Base-by-base conservation (phyloP, 495 filamentous ascomycete species). In the Recurvomyces mirabilis region DNA sequence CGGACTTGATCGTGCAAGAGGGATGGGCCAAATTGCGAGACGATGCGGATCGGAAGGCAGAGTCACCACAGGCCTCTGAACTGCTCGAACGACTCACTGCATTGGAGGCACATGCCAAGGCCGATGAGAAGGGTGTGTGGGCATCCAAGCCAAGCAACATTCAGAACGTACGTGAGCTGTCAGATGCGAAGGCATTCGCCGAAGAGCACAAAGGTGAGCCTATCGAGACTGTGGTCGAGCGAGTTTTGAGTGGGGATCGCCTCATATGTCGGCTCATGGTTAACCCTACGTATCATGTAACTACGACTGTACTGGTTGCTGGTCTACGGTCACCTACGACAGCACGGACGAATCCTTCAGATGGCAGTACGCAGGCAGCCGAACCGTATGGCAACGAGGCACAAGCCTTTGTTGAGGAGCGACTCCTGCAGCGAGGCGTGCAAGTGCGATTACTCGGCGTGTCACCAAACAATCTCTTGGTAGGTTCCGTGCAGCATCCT, bases 11-110 rank as follows among this genome's bases (percentile, higher is more conserved):
- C 39, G 79, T 94, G 32, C 73, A 81, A 44, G 82, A 89, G 52
- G 93, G 93, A 38, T 93, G 85, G 84, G 69, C 82, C 43, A 93
- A 87, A 58, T 68, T 99, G 28, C 74, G 93, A 38, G 89, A 99
- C 45, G 91, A 96, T 65, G 84, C 87, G 19, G 86, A 86, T 46
- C 73, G 80, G 30, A 86, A 84, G 51, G 87, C 93, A 38, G 83
- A 94, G 21, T 74, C 80, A 0, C 51, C 51, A n/a, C 28, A 37
- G 15, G 69, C 78, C 11, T 55, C 76, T 33, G 67, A 72, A 36
- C 69, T 79, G 43, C 64, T 96, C 20, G 82, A 91, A 47, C 78
- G 78, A 43, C 72, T 99, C 32, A 75, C 79, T 38, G 68, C 65
- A 7, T 64, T 87, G n/a, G 87, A 99, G 62, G 68, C 74, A n/a